phyloP scores from a whole-genome alignment of 2,329 filamentous ascomycete genomes.

The Colletotrichum sublineola region DNA sequence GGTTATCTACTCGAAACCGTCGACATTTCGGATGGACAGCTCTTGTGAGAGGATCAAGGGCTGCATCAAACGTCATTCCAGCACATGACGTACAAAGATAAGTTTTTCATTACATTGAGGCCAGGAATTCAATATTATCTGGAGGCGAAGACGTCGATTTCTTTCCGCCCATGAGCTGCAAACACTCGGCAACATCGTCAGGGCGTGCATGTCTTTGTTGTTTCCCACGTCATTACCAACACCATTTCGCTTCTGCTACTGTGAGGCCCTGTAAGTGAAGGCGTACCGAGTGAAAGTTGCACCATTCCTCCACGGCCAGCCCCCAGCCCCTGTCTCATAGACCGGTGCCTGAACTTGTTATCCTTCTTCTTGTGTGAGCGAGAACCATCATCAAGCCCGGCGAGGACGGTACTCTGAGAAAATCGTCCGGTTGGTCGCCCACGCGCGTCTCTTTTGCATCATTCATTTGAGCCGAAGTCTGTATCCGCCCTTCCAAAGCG shows the following conservation, averaged over 20 bases:
- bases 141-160: slow-evolving; percentile 14
- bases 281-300: not conserved
- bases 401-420: not conserved
- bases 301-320: not conserved
- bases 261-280: not conserved
- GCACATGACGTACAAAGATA: slow-evolving; percentile 13
- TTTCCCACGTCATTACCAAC: slow-evolving; percentile 10
- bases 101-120: not conserved
- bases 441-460: not conserved
- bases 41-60: slow-evolving; percentile 11
- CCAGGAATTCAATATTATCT: not conserved
- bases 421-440: not conserved
- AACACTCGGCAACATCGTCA: slow-evolving; percentile 15
- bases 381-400: not conserved
- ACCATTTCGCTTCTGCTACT: not conserved
- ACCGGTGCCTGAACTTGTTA: not conserved
- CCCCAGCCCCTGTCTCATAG: not conserved
- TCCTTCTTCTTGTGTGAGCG: not conserved
- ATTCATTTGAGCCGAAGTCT: not conserved
- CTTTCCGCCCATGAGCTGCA: slow-evolving; percentile 19
- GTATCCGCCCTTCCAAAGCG: not conserved
- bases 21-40: not conserved
- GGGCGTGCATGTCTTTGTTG: not conserved
- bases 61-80: slow-evolving; percentile 21
- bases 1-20: not conserved